Base-by-base conservation (phyloP, 108 stramenopile genomes). In the Hondaea fermentalgiana region DNA sequence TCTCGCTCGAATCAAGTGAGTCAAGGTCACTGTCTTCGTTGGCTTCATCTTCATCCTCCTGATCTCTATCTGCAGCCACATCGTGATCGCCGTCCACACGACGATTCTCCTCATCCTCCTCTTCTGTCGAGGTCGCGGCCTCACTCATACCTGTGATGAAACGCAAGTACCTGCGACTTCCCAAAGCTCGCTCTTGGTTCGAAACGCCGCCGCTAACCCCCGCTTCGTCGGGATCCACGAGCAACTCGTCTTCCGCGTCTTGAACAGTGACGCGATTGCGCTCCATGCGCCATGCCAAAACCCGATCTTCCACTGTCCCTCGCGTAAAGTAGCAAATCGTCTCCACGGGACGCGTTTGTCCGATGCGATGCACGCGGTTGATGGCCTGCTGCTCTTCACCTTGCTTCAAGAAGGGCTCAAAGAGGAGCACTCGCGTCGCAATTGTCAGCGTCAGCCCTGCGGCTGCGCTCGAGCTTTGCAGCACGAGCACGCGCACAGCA, bases 351-450 rank as follows among this genome's bases (percentile, higher is more conserved):
- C 49, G 51, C 19, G 23, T 60, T 44, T 89, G 89, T 44, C 91
- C 91, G 8, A 89, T 89, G 57, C 91, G 55, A 58, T 92, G 91
- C 17, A 93, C 91, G 10, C 95, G 90, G 58, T 94, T 93, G 59
- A 95, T 92, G 4, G 94, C 95, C 76, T 95, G 95, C 16, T 57
- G 76, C 71, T 95, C 94, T 57, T 93, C 60, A 1, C 93, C 93
- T 1, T 90, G 91, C 90, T 95, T 95, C 55, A 92, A 58, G 5
- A 89, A 87, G 21, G 95, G 95, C 89, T 95, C 95, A 91, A 95
- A 88, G 17, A 95, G n/a, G 59, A 94, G 92, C 19, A 95, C 92
- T 19, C 93, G 90, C 72, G 92, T 92, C 28, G 95, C 95, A 44
- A 91, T 87, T 4, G 94, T 95, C 47, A 95, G 87, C 57, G 93